Evolutionary conservation across 176 grass and related monocot genomes (phyloP).

Genomic region (Melocanna baccifera): DNA sequence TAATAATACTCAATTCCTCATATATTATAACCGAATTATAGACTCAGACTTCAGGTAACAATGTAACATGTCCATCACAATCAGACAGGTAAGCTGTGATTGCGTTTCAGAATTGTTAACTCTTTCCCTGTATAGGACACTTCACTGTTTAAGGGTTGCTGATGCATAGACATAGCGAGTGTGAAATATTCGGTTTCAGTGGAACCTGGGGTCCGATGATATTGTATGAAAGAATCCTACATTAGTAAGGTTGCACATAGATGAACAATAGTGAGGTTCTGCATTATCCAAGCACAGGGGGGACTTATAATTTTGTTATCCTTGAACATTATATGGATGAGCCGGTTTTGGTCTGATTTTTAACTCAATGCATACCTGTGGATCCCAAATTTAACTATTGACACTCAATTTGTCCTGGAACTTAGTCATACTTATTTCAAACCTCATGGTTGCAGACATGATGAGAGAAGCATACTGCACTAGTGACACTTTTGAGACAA

Average conservation of each 20-base stretch:
- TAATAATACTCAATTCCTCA: background rate
- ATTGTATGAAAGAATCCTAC: conserved; percentile 9
- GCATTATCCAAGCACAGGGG: background rate
- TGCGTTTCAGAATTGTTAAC: background rate
- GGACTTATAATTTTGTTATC: background rate
- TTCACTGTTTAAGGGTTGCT: background rate
- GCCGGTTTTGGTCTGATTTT: background rate
- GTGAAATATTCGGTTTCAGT: background rate
- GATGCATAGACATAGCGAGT: background rate
- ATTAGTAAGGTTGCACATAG: background rate
- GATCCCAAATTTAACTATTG: no score
- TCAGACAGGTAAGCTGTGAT: background rate
- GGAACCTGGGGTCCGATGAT: background rate
- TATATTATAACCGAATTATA: background rate
- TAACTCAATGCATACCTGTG: background rate
- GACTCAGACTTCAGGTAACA: background rate
- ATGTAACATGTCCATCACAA: background rate
- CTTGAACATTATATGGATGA: conserved; percentile 1
- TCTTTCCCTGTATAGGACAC: background rate
- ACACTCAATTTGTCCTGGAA: no score
- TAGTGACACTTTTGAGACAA: no score
- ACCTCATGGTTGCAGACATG: no score
- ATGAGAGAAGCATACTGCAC: no score
- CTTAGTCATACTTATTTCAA: no score
- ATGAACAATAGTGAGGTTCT: conserved; percentile 10